Evolutionary conservation across 805 yeast species (phyloP).

Genomic region (Yarrowia alimentaria): DNA sequence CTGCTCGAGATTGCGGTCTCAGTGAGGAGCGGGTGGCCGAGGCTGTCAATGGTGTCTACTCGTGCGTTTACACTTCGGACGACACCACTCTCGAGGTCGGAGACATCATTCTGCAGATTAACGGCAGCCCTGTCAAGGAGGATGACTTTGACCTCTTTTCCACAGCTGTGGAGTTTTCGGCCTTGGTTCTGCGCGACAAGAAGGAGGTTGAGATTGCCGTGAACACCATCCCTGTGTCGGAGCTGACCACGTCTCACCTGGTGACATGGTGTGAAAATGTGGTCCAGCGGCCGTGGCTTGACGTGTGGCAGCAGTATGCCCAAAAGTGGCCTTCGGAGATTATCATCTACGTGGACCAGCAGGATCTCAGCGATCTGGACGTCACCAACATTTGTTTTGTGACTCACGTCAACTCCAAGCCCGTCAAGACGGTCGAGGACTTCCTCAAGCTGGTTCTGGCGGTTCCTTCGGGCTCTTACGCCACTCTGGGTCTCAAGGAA

Average conservation of each 20-base stretch:
- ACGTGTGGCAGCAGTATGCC: conserved; percentile 72
- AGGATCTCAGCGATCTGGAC: conserved; percentile 75
- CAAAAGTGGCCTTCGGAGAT: conserved; percentile 62
- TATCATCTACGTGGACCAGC: conserved; percentile 64
- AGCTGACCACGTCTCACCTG: conserved; percentile 58
- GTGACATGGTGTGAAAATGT: conserved; percentile 79
- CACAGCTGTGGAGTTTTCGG: conserved; percentile 45
- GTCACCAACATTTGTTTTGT: conserved; percentile 68
- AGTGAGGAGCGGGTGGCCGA: conserved; percentile 70
- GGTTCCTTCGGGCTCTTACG: conserved; percentile 72
- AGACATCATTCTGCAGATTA: conserved; percentile 68
- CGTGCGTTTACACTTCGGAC: conserved; percentile 50
- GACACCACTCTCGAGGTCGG: conserved; percentile 53
- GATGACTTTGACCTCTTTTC: conserved; percentile 58
- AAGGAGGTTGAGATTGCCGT: conserved; percentile 57
- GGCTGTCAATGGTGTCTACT: conserved; percentile 16
- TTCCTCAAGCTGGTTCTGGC: conserved; percentile 60
- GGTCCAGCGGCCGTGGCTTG: conserved; percentile 80
- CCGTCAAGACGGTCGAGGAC: conserved; percentile 63
- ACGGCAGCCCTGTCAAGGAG: conserved; percentile 59
- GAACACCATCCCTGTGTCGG: conserved; percentile 57
- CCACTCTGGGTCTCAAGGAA: conserved; percentile 71
- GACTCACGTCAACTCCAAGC: conserved; percentile 76
- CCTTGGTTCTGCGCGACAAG: conserved; percentile 69
- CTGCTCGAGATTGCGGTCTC: conserved; percentile 78